These are phyloP conservation scores for Solanum sitiens DNA, from an alignment of 257 asterid genomes.

Conservation along the genomic window DNA sequence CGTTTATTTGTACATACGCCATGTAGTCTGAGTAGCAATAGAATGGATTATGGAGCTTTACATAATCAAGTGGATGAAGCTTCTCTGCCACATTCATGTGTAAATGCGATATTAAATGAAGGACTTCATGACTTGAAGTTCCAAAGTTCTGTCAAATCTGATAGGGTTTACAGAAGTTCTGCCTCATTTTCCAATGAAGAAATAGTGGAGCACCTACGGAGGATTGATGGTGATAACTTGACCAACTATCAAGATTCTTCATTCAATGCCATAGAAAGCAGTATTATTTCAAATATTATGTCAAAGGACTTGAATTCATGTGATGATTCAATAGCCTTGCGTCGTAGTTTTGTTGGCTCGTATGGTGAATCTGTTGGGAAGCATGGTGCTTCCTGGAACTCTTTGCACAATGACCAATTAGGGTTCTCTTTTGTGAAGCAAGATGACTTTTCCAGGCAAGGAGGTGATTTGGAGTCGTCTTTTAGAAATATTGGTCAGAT, in stretches of 20 bases:
- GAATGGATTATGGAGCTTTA: conserved; percentile 28
- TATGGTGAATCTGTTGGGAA: conserved; percentile 43
- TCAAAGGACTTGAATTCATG: conserved; percentile 58
- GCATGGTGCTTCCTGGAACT: conserved; percentile 68
- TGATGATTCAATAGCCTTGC: not conserved
- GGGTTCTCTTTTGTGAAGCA: conserved; percentile 45
- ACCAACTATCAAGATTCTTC: conserved; percentile 49
- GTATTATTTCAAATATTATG: conserved; percentile 76
- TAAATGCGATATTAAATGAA: conserved; percentile 49
- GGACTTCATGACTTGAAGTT: conserved; percentile 63
- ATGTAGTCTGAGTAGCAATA: conserved; percentile 33
- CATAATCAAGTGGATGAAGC: conserved; percentile 52
- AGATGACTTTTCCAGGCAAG: conserved; percentile 44
- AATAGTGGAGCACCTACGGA: conserved; percentile 86
- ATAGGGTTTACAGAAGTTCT: conserved; percentile 70
- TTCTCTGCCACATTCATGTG: conserved; percentile 49
- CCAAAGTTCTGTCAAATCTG: conserved; percentile 73
- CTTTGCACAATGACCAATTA: conserved; percentile 45
- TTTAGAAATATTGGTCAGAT: conserved; percentile 13
- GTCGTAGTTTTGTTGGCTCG: not conserved
- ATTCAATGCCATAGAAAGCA: conserved; percentile 57
- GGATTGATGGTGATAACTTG: conserved; percentile 53
- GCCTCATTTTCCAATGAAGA: conserved; percentile 91
- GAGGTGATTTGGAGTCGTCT: conserved; percentile 25
- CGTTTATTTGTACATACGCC: conserved; percentile 27